These are phyloP conservation scores for Abortiporus biennis DNA, from an alignment of 1,284 basidiomycete genomes.

Conservation along the genomic window DNA sequence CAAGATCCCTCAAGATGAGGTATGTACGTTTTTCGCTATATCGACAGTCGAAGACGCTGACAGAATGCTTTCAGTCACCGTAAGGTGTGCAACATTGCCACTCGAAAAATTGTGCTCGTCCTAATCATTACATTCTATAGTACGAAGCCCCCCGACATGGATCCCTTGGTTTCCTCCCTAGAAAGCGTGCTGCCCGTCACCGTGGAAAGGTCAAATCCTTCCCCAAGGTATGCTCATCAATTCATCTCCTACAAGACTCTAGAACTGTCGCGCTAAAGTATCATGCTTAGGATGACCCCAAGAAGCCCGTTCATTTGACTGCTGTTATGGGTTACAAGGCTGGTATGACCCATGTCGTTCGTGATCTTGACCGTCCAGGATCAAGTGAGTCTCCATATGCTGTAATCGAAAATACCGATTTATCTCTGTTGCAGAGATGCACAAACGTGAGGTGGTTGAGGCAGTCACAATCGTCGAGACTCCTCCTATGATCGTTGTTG, in stretches of 20 bases:
- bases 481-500: constrained; percentile 94
- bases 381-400: constrained; percentile 65
- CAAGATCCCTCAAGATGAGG: constrained; percentile 36
- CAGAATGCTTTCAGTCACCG: constrained; percentile 26
- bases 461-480: constrained; percentile 96
- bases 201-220: constrained; percentile 98
- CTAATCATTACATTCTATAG: constrained; percentile 38
- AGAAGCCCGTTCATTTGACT: constrained; percentile 98
- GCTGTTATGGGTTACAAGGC: constrained; percentile 99
- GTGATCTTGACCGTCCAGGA: constrained; percentile 98
- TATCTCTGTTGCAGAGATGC: constrained; percentile 70
- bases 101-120: constrained; percentile 8
- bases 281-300: constrained; percentile 90
- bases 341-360: constrained; percentile 99
- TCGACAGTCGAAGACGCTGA: constrained; percentile 12
- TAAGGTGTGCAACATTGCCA: constrained; percentile 31
- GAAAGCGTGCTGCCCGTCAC: constrained; percentile 93
- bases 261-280: not conserved
- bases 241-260: not conserved
- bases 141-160: constrained; percentile 95
- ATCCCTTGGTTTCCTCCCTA: constrained; percentile 89
- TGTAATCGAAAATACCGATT: constrained; percentile 6
- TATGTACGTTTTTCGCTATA: constrained; percentile 20
- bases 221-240: constrained; percentile 66
- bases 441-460: constrained; percentile 99